Percentiles rank a stretch among this genome's conserved stretches.
Evolutionary conservation across 2,329 filamentous ascomycete genomes (phyloP).

Genomic region (Curvularia hawaiiensis): DNA sequence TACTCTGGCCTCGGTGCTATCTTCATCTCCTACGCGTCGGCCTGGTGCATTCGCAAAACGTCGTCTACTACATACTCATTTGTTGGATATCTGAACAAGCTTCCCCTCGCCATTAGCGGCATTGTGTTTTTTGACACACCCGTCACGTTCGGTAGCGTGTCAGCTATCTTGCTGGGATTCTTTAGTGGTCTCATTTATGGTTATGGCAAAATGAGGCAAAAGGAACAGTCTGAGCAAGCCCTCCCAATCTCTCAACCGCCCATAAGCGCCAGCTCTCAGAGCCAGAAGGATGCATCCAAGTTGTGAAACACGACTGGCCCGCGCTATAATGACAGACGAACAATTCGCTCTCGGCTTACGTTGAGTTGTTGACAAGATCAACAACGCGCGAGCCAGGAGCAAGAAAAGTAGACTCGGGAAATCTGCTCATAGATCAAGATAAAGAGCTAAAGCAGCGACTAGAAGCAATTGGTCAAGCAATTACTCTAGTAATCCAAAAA

Average conservation of each 20-base stretch:
- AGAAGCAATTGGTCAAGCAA: too few species aligned
- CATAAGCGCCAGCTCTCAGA: neutral
- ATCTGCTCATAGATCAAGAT: too few species aligned
- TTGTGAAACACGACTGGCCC: too few species aligned
- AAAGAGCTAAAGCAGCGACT: too few species aligned
- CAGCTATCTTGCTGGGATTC: conserved; percentile 89
- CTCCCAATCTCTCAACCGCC: neutral
- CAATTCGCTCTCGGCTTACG: too few species aligned
- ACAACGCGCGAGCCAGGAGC: too few species aligned
- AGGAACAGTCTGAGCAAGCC: conserved; percentile 56
- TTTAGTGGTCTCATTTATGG: conserved; percentile 91
- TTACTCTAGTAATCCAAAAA: too few species aligned
- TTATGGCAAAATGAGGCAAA: conserved; percentile 81
- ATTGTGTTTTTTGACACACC: conserved; percentile 95
- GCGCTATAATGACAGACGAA: too few species aligned
- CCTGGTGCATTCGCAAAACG: conserved; percentile 97
- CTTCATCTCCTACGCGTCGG: conserved; percentile 98
- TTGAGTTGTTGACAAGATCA: too few species aligned
- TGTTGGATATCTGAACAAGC: conserved; percentile 98
- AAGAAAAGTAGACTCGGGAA: too few species aligned
- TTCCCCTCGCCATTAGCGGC: conserved; percentile 90
- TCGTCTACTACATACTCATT: conserved; percentile 98
- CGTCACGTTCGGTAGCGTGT: conserved; percentile 88
- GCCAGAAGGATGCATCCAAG: neutral
- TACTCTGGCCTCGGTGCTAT: conserved; percentile 91